Evolutionary conservation across 495 filamentous ascomycete species (phyloP).

Genomic region (Amphirosellinia nigrospora): DNA sequence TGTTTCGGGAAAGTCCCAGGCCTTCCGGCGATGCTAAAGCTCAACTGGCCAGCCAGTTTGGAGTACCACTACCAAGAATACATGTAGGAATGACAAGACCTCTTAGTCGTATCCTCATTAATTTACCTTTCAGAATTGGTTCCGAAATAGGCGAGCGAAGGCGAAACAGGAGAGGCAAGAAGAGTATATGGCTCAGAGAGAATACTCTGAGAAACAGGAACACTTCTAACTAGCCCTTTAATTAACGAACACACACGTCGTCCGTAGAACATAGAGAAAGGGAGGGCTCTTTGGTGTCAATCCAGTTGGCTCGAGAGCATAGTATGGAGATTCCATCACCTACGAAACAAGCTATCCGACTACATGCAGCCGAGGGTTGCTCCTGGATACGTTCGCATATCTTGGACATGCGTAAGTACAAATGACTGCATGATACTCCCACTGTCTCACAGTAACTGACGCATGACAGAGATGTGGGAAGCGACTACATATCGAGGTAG

Average conservation of each 20-base stretch:
- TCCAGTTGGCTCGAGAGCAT: not conserved
- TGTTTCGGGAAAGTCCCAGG: not conserved
- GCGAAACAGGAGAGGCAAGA: not conserved
- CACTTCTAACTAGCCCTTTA: not conserved
- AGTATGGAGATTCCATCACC: not conserved
- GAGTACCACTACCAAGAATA: not conserved
- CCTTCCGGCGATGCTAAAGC: not conserved
- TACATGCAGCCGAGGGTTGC: not conserved
- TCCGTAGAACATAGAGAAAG: not conserved
- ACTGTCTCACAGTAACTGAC: not conserved
- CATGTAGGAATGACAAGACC: not conserved
- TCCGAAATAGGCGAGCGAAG: not conserved
- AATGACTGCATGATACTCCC: not conserved
- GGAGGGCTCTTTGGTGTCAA: not conserved
- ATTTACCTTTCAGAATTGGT: not conserved
- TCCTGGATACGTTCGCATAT: not conserved
- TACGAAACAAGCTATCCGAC: not conserved
- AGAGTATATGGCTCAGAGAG: not conserved
- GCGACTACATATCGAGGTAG: not conserved
- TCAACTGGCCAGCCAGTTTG: not conserved
- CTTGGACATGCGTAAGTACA: not conserved
- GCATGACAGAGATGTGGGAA: not conserved
- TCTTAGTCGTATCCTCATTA: not conserved
- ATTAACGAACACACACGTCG: not conserved
- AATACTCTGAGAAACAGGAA: not conserved